Evolutionary conservation across 371 early-diverging fungal species (phyloP).

Genomic region (Mortierella sp.): DNA sequence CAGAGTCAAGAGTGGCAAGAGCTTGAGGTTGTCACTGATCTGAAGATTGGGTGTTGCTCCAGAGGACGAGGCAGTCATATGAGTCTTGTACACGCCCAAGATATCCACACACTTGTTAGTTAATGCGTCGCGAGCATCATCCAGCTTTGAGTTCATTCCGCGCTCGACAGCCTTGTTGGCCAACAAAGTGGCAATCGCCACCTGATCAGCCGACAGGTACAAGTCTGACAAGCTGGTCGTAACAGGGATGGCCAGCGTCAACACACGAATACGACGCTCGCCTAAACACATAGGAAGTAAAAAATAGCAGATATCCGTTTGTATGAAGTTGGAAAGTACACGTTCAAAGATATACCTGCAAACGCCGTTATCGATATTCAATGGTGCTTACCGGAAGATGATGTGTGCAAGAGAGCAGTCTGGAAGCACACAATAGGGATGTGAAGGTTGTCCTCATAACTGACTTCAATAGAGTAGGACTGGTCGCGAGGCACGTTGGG

Average conservation of each 20-base stretch:
- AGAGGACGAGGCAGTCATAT: conserved; percentile 77
- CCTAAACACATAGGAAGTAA: conserved; percentile 58
- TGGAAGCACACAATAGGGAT: conserved; percentile 93
- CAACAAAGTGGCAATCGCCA: conserved; percentile 85
- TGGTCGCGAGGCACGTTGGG: conserved; percentile 97
- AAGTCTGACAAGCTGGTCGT: conserved; percentile 85
- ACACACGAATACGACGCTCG: conserved; percentile 96
- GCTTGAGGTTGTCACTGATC: conserved; percentile 86
- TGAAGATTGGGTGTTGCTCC: conserved; percentile 87
- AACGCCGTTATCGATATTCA: background rate
- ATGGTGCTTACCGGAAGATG: conserved; percentile 64
- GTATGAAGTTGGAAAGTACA: background rate
- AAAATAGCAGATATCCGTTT: background rate
- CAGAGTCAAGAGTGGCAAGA: conserved; percentile 88
- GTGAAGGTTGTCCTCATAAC: conserved; percentile 88
- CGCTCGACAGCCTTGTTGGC: conserved; percentile 94
- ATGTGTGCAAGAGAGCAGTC: conserved; percentile 95
- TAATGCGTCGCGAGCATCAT: conserved; percentile 95
- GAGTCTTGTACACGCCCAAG: conserved; percentile 87
- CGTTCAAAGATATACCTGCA: background rate
- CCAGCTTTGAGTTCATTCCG: conserved; percentile 87
- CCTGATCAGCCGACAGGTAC: conserved; percentile 87
- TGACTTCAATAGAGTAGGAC: conserved; percentile 92
- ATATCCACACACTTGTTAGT: conserved; percentile 90
- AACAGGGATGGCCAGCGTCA: conserved; percentile 94